Base-by-base conservation (phyloP, 495 filamentous ascomycete species). In the Chaetomium tenue region DNA sequence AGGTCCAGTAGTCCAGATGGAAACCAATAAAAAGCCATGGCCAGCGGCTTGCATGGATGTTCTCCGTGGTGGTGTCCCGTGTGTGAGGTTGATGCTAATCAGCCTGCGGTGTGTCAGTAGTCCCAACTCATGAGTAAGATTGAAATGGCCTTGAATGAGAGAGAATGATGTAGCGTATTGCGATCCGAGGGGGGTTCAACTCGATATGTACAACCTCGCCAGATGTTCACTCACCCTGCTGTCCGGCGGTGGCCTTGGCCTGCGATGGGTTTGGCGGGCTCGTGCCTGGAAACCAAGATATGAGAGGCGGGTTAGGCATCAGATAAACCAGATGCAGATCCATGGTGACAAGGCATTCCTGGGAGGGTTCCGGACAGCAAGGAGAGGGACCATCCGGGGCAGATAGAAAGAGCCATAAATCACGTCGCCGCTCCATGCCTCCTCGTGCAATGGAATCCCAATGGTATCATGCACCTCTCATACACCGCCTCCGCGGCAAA, bases 171-270 rank as follows among this genome's bases (percentile, higher is more conserved):
- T 74, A 64, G 66, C 70, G 68, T 20, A 71, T 72, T 71, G 63
- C 58, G 65, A 58, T 72, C 71, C 66, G 52, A 63, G 48, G 61
- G 72, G 72, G 69, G 46, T 59, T 76, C 71, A 75, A 52, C 53
- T 69, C 75, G 72, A 77, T 77, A 79, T 78, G 76, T 75, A 81
- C 77, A 76, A 68, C 63, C 68, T 72, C 72, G 66, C 71, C 75
- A 68, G 67, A 57, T 55, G 58, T 67, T 68, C 69, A 77, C 78
- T 82, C 76, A 82, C 78, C 78, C 78, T 74, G 78, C 78, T 80
- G 78, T 76, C 78, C 76, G 72, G 76, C 72, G 71, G 59, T 64
- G 64, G 71, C 73, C 66, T 67, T 64, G 64, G 48, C 62, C 64
- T 72, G 75, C 72, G 72, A 73, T 64, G 51, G 25, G 28, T 51